Conservation (phyloP, 2,329 filamentous ascomycete species). For the Hypomyces perniciosus region DNA sequence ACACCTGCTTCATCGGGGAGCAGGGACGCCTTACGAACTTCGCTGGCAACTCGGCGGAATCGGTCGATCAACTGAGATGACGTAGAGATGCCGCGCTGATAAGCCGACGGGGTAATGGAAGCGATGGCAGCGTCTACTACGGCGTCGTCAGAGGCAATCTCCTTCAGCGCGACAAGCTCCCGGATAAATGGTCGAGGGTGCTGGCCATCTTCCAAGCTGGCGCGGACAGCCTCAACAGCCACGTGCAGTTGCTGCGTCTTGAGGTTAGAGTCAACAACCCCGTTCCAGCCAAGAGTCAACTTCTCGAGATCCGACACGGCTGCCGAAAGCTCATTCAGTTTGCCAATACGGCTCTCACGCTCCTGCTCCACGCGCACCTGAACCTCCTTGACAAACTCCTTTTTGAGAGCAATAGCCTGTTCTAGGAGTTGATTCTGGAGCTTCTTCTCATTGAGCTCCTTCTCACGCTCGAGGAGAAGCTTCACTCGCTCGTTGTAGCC, state of each 20-base stretch:
- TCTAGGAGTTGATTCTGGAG: conserved; percentile 81
- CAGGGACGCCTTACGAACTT: conserved; percentile 90
- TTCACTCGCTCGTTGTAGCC: conserved; percentile 76
- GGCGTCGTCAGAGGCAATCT: conserved; percentile 76
- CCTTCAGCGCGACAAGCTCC: conserved; percentile 90
- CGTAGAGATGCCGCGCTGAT: conserved; percentile 85
- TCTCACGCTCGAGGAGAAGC: conserved; percentile 71
- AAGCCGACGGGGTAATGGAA: conserved; percentile 90
- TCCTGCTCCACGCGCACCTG: conserved; percentile 80
- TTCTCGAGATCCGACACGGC: conserved; percentile 79
- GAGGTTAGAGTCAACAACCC: conserved; percentile 82
- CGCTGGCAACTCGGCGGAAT: conserved; percentile 84
- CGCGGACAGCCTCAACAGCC: conserved; percentile 85
- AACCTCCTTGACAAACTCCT: conserved; percentile 73
- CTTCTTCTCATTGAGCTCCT: conserved; percentile 75
- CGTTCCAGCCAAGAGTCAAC: conserved; percentile 83
- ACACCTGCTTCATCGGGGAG: conserved; percentile 91
- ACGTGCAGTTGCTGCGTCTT: conserved; percentile 95
- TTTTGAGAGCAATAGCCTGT: conserved; percentile 84
- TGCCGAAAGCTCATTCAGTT: conserved; percentile 71
- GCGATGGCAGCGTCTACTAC: conserved; percentile 90
- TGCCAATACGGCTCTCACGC: conserved; percentile 78
- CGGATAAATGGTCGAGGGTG: conserved; percentile 80
- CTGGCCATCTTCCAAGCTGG: conserved; percentile 66
- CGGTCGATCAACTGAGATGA: conserved; percentile 84